phyloP scores from a whole-genome alignment of 2,329 filamentous ascomycete species.

The Colletotrichum simmondsii region DNA sequence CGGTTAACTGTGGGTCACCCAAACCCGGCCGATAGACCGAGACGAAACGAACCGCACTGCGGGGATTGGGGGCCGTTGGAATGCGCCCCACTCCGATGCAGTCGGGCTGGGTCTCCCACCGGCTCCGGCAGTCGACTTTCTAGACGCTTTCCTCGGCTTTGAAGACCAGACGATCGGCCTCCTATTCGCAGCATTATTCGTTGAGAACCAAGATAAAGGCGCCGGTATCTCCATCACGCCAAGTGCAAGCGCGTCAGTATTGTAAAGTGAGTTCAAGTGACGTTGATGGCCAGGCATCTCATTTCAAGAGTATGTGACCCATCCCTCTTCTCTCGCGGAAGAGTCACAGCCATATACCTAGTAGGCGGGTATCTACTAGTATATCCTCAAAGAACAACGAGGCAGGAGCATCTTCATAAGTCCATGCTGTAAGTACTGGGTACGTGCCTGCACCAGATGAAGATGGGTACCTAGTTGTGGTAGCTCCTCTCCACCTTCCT shows the following conservation, averaged over 20 bases:
- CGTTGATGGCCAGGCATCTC: not conserved
- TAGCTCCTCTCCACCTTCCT: not conserved
- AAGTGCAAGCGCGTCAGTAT: not conserved
- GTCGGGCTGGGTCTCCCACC: not conserved
- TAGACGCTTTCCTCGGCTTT: not conserved
- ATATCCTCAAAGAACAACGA: not conserved
- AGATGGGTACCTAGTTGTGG: not conserved
- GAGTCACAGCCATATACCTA: not conserved
- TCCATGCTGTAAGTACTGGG: no score
- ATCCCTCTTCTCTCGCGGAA: not conserved
- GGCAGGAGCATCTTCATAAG: not conserved
- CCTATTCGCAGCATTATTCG: not conserved
- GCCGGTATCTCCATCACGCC: not conserved
- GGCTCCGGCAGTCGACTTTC: not conserved
- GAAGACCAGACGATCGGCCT: not conserved
- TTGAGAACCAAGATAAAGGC: not conserved
- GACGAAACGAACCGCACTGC: not conserved
- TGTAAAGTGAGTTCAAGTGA: not conserved
- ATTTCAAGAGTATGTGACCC: not conserved
- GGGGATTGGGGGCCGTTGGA: not conserved
- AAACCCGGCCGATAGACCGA: not conserved
- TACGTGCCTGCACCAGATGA: not conserved
- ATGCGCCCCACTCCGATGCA: not conserved
- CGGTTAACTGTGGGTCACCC: not conserved
- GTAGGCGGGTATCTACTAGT: no score